Conservation (phyloP, 2,329 filamentous ascomycete genomes). For the Tolypocladium pustulatum region DNA sequence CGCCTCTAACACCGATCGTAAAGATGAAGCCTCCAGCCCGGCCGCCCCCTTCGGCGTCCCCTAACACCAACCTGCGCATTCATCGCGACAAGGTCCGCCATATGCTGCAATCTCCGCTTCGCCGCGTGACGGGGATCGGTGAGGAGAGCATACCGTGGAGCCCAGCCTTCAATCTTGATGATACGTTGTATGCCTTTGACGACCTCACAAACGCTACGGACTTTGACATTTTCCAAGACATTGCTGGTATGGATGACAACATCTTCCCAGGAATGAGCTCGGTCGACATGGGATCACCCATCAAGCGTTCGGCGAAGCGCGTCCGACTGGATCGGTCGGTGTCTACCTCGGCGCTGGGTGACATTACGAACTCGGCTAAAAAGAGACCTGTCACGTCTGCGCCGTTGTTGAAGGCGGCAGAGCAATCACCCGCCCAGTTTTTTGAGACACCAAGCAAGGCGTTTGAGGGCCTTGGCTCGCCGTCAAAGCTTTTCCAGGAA, state of each 20-base stretch:
- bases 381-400: conserved; percentile 41
- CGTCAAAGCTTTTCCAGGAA: conserved; percentile 37
- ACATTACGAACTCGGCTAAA: conserved; percentile 43
- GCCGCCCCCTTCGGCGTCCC: conserved; percentile 68
- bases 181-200: conserved; percentile 37
- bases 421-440: conserved; percentile 23
- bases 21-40: conserved; percentile 57
- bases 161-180: conserved; percentile 56
- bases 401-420: conserved; percentile 38
- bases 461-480: conserved; percentile 44
- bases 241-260: conserved; percentile 17
- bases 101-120: conserved; percentile 68
- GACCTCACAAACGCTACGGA: conserved; percentile 39
- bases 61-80: conserved; percentile 82
- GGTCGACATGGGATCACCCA: conserved; percentile 49
- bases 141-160: conserved; percentile 49
- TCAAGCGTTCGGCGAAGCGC: conserved; percentile 52
- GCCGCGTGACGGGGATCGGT: conserved; percentile 31
- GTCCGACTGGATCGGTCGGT: conserved; percentile 52
- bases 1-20: conserved; percentile 73
- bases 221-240: conserved; percentile 52
- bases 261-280: conserved; percentile 30
- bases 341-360: conserved; percentile 50
- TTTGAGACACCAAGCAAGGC: conserved; percentile 49
- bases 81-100: conserved; percentile 76